phyloP scores from a whole-genome alignment of 768 basidiomycete genomes.

The Naganishia randhawae region DNA sequence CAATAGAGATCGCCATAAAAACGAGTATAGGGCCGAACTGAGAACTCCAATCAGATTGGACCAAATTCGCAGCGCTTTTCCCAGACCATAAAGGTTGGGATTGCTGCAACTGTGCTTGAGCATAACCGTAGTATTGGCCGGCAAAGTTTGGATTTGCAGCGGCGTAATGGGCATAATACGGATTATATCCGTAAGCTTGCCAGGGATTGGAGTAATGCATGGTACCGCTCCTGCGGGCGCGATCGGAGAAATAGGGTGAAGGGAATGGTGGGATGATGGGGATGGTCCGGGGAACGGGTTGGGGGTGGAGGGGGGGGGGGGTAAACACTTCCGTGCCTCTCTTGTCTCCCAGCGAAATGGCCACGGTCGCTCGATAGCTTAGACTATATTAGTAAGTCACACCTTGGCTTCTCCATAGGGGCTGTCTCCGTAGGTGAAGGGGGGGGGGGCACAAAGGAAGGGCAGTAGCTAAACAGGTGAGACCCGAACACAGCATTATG shows the following conservation, averaged over 20 bases:
- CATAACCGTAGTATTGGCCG: neutral
- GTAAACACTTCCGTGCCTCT: neutral
- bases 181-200: neutral
- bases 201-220: slow-evolving; percentile 16
- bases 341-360: neutral
- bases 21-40: slow-evolving; percentile 11
- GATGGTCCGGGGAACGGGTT: neutral
- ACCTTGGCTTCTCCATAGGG: neutral
- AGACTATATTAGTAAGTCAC: neutral
- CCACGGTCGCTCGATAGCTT: neutral
- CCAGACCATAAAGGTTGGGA: neutral
- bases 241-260: no score
- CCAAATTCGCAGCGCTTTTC: neutral
- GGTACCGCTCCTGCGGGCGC: neutral
- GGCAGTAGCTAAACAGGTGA: neutral
- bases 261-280: neutral
- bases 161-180: neutral
- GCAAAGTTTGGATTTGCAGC: neutral
- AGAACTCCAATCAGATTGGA: slow-evolving; percentile 8
- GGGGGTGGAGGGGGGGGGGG: neutral
- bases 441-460: neutral
- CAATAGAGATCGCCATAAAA: neutral
- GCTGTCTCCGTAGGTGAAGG: neutral
- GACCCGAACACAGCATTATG: neutral
- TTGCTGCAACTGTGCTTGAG: neutral